These are phyloP conservation scores for Raphanus hybrid DNA, from an alignment of 441 rosid species.

Conservation along the genomic window DNA sequence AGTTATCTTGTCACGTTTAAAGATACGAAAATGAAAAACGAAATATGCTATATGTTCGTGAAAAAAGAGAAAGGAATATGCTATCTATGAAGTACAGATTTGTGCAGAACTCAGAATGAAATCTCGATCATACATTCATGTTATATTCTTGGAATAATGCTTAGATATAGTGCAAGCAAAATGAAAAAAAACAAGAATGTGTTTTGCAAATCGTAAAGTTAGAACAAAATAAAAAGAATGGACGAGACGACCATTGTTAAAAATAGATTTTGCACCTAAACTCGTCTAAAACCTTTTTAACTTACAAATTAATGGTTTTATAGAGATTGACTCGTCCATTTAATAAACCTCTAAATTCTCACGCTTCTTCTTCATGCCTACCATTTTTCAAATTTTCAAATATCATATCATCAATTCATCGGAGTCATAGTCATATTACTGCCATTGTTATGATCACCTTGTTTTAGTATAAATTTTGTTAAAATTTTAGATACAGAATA, in stretches of 20 bases:
- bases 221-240: slow-evolving; percentile 37
- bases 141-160: slow-evolving; percentile 41
- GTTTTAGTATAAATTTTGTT: not conserved
- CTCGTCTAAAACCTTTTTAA: slow-evolving; percentile 24
- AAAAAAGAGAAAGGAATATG: slow-evolving; percentile 19
- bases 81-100: slow-evolving; percentile 30
- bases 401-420: not conserved
- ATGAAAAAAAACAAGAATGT: slow-evolving; percentile 2
- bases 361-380: not conserved
- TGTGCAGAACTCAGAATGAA: slow-evolving; percentile 39
- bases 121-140: slow-evolving; percentile 39
- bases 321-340: slow-evolving; percentile 23
- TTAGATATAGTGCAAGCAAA: slow-evolving; percentile 37
- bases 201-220: slow-evolving; percentile 19
- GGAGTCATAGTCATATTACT: slow-evolving; percentile 2
- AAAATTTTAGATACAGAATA: not conserved
- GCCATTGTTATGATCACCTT: not conserved
- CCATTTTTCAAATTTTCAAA: slow-evolving; percentile 18
- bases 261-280: slow-evolving; percentile 27
- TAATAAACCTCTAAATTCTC: not conserved
- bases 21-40: slow-evolving; percentile 14
- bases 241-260: slow-evolving; percentile 29
- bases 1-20: slow-evolving; percentile 37
- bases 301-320: slow-evolving; percentile 23
- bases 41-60: not conserved